Base-by-base conservation (phyloP, 2,329 filamentous ascomycete species). In the Delphinella strobiligena region DNA sequence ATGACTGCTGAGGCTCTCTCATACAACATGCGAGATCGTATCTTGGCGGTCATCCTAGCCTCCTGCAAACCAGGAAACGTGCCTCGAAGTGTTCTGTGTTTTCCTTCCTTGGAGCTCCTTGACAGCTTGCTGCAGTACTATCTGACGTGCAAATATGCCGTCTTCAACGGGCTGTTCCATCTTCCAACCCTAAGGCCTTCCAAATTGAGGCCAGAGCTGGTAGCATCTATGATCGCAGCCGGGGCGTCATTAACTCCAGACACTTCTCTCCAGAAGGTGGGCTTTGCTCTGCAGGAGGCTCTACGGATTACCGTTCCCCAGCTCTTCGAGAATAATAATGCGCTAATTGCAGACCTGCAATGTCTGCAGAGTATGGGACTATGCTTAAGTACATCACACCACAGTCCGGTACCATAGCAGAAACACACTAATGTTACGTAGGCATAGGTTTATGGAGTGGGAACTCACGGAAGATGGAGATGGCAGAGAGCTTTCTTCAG, bases 101-200 rank as follows among this genome's bases (percentile, higher is more conserved):
- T 82, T 46, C 75, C 76, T 0, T 75, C 74, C 1, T 66, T 74
- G 14, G 70, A 74, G 16, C 55, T 75, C 11, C 61, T 81, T 44
- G 76, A 80, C 47, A 74, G 69, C 8, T 61, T 80, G 40, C 63
- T 78, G 10, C 72, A 80, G 43, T 70, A 73, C 44, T 80, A 74
- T 44, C 58, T 80, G 15, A 70, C 72, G 1, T 42, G 31, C 5
- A 37, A 37, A 8, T 33, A 22, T 11, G 35, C 36, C 4, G 31
- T 37, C 12, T 66, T 67, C 1, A 72, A 78, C 32, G 60, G 66
- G 18, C 80, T 70, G 64, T 69, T 82, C 41, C 78, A 82, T 54
- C 67, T 74, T 34, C 68, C 73, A 1, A 74, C 73, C 0, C 71
- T 81, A 30, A 67, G 64, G 2, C 63, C 77, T 5, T 72, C 72